These are phyloP conservation scores for Herpetospermum pedunculosum DNA, from an alignment of 306 rosid genomes.

Conservation along the genomic window DNA sequence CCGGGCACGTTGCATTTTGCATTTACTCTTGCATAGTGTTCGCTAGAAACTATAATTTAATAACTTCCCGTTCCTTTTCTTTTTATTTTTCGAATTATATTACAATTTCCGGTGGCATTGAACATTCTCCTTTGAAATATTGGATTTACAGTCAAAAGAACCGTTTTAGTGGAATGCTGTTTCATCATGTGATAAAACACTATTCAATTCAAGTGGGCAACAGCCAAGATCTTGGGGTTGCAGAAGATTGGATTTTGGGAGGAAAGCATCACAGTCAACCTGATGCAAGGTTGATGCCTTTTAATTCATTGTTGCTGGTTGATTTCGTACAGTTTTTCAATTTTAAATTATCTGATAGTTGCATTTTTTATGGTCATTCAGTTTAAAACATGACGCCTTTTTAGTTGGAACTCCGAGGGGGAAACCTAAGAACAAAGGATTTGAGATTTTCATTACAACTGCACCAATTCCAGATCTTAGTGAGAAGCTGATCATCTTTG, in stretches of 20 bases:
- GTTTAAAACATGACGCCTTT: constrained; percentile 87
- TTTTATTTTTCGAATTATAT: neutral
- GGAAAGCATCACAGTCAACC: constrained; percentile 59
- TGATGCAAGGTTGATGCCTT: constrained; percentile 25
- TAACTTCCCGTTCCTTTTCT: neutral
- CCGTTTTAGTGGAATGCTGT: constrained; percentile 72
- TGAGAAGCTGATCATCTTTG: constrained; percentile 77
- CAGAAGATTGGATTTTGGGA: constrained; percentile 75
- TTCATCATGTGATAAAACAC: constrained; percentile 73
- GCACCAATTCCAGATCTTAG: constrained; percentile 92
- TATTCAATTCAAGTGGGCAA: constrained; percentile 78
- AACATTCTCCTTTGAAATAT: neutral
- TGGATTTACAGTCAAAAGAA: constrained; percentile 69
- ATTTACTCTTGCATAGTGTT: neutral
- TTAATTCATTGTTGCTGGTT: neutral
- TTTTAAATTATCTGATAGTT: neutral
- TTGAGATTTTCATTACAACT: constrained; percentile 89
- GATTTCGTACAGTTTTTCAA: neutral
- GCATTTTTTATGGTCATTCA: constrained; percentile 7
- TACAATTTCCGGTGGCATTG: neutral
- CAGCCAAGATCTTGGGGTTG: constrained; percentile 44
- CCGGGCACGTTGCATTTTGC: neutral
- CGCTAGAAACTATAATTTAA: neutral
- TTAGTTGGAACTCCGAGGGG: constrained; percentile 88
- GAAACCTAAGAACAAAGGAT: constrained; percentile 41